phyloP scores from a whole-genome alignment of 2,329 filamentous ascomycete genomes.

The Fusarium graminum region DNA sequence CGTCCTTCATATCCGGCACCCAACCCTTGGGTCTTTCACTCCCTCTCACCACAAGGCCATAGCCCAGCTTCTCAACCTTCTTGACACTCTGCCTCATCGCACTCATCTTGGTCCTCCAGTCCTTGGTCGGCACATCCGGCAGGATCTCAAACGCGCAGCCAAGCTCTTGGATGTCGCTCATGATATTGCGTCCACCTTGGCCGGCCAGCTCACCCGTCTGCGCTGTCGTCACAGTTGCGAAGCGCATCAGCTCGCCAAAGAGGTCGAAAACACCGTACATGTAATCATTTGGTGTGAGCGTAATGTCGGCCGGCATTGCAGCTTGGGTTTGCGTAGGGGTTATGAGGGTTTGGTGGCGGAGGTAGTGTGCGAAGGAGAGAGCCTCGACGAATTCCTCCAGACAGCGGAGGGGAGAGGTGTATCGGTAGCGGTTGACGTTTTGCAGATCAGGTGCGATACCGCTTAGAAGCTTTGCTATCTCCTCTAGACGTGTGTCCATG shows the following conservation, averaged over 20 bases:
- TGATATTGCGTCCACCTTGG: slow-evolving; percentile 67
- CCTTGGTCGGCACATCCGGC: slow-evolving; percentile 67
- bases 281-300: slow-evolving; percentile 85
- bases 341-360: slow-evolving; percentile 81
- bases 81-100: slow-evolving; percentile 90
- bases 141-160: slow-evolving; percentile 82
- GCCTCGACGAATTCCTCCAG: slow-evolving; percentile 97
- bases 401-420: slow-evolving; percentile 82
- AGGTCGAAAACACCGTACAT: slow-evolving; percentile 92
- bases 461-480: slow-evolving; percentile 77
- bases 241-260: slow-evolving; percentile 96
- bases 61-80: slow-evolving; percentile 93
- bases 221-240: slow-evolving; percentile 89
- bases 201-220: slow-evolving; percentile 71
- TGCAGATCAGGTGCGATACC: slow-evolving; percentile 79
- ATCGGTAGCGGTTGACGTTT: slow-evolving; percentile 85
- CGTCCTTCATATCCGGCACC: slow-evolving; percentile 79
- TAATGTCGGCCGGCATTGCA: slow-evolving; percentile 65
- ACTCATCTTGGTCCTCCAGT: slow-evolving; percentile 81
- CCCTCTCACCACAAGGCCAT: slow-evolving; percentile 87
- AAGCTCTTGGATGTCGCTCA: slow-evolving; percentile 84
- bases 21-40: slow-evolving; percentile 91
- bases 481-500: slow-evolving; percentile 74
- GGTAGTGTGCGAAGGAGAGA: slow-evolving; percentile 88
- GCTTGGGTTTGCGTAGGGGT: slow-evolving; percentile 70